Conservation (phyloP, 2,329 filamentous ascomycete genomes). For the Claviceps pazoutovae region DNA sequence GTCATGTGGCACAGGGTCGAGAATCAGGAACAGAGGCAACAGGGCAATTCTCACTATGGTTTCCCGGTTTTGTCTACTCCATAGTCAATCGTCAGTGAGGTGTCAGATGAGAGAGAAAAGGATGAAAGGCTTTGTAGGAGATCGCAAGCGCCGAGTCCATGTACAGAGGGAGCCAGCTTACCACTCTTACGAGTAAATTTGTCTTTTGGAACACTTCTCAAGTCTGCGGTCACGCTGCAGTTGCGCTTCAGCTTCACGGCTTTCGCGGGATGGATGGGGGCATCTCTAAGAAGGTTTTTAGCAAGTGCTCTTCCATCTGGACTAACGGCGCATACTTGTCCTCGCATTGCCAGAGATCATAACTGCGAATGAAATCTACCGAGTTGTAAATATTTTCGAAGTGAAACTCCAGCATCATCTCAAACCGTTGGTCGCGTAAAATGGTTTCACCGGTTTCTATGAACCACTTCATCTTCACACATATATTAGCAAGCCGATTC, state of each 20-base stretch:
- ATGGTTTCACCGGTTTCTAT: neutral
- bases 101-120: neutral
- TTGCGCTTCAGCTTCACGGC: neutral
- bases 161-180: neutral
- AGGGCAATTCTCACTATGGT: neutral
- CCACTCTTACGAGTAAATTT: neutral
- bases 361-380: neutral
- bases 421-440: neutral
- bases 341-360: neutral
- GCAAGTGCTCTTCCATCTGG: neutral
- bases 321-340: neutral
- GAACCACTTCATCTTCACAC: constrained; percentile 2
- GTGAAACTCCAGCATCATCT: neutral
- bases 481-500: neutral
- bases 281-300: neutral
- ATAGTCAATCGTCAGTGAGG: neutral
- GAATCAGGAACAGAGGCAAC: neutral
- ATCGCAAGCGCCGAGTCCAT: neutral
- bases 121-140: neutral
- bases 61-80: neutral
- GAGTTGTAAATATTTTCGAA: neutral
- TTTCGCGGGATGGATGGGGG: neutral
- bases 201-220: neutral
- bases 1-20: neutral
- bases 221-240: neutral